Evolutionary conservation across 176 grass and related monocot species (phyloP).

Genomic region (Carex cristatella): DNA sequence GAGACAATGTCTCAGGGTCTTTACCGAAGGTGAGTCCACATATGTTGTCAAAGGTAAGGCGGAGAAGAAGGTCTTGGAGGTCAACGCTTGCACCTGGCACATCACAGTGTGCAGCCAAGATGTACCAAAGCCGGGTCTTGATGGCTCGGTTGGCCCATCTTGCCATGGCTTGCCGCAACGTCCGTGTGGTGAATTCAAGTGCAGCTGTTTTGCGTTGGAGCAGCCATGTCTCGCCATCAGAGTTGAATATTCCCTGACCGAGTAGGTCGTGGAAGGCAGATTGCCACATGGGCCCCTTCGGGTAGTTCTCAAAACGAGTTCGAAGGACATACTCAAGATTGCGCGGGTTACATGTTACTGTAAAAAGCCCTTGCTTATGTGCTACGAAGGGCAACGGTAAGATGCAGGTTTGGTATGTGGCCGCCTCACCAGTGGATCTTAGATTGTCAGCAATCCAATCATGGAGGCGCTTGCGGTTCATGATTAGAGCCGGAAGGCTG

Average conservation of each 20-base stretch:
- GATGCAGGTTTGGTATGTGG: constrained; percentile 95
- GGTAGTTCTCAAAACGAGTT: constrained; percentile 91
- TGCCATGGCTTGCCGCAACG: constrained; percentile 82
- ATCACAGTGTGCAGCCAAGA: constrained; percentile 48
- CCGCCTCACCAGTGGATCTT: constrained; percentile 48
- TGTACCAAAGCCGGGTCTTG: constrained; percentile 64
- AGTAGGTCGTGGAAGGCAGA: constrained; percentile 90
- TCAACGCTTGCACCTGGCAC: constrained; percentile 43
- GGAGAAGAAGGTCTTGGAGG: constrained; percentile 84
- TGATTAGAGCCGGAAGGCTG: constrained; percentile 63
- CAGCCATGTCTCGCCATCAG: constrained; percentile 93
- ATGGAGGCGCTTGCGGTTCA: constrained; percentile 65
- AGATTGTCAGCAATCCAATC: constrained; percentile 94
- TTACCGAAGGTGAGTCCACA: constrained; percentile 95
- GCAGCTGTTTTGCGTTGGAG: constrained; percentile 94
- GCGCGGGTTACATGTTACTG: constrained; percentile 84
- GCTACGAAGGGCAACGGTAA: constrained; percentile 67
- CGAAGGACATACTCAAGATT: constrained; percentile 95
- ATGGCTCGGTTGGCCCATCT: constrained; percentile 79
- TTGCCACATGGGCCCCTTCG: constrained; percentile 91
- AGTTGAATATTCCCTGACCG: constrained; percentile 97
- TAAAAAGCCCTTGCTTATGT: constrained; percentile 78
- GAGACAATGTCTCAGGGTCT: constrained; percentile 75
- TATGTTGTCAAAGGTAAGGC: constrained; percentile 96
- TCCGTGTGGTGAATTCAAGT: constrained; percentile 92